Evolutionary conservation across 441 rosid species (phyloP), one percentile per base, ranked within the genome.

Genomic region (Metrosideros polymorpha): DNA sequence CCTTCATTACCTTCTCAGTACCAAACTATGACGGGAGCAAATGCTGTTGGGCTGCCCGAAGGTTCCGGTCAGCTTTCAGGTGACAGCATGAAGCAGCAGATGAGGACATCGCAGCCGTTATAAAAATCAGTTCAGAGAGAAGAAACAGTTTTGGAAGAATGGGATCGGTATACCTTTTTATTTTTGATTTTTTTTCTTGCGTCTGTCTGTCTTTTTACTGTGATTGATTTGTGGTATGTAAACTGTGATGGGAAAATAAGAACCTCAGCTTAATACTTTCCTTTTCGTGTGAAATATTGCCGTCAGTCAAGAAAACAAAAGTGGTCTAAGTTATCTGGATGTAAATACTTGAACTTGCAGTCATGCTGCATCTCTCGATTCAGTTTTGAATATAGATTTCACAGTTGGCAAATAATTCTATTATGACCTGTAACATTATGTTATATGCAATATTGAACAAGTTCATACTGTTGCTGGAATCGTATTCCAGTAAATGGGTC

Each of bases 41-140:
- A 93, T 83, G 92, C 92, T 55, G 91, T 90, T 55, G 92, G 87
- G 79, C 45, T 95, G 92, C 94, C 98, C 4, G 98, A 96, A 86
- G 92, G 89, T 61, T 90, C 97, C 83, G 85, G 90, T 85, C 95
- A 92, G 91, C 91, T 90, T 87, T 90, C 95, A 8, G 84, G 87
- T n/a, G 99, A 95, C 56, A 93, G 84, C 87, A 86, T 90, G 84
- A 92, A 91, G 92, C 97, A 93, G 87, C 97, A 97, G 92, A 93
- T 94, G 75, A 94, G 97, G 91, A 90, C 94, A 85, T 96, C 95
- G 14, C 96, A 96, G 93, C 94, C 95, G 32, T 89, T 93, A 86
- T 95, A 88, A 91, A 89, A 63, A 79, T 71, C 45, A 51, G 71
- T 63, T 63, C 82, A 29, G 84, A 79, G 82, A 59, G 86, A 51